Evolutionary conservation across 148 eudicot genomes (phyloP).

Genomic region (Selenicereus undatus): DNA sequence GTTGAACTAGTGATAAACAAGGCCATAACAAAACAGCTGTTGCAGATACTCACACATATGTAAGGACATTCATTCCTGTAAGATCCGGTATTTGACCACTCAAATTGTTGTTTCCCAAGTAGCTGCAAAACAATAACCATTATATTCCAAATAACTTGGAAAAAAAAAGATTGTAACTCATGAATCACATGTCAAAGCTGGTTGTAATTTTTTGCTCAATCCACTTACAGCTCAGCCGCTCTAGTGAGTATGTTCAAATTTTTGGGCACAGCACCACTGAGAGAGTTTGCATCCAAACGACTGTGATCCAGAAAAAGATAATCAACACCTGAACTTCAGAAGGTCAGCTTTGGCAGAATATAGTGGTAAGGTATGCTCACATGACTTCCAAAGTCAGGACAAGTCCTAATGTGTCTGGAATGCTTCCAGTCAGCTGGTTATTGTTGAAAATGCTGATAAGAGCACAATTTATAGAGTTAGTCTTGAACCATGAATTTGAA

Average conservation of each 20-base stretch:
- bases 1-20: too few relatives aligned
- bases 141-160: not conserved
- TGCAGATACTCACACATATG: conserved; percentile 30
- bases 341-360: not conserved
- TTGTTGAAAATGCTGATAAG: conserved; percentile 25
- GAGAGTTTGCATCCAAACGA: conserved; percentile 32
- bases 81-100: conserved; percentile 29
- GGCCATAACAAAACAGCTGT: not conserved
- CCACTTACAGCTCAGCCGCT: conserved; percentile 30
- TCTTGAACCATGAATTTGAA: not conserved
- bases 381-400: conserved; percentile 27
- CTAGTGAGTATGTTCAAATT: conserved; percentile 22
- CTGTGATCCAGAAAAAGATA: conserved; percentile 20
- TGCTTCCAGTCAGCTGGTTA: conserved; percentile 30
- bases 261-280: conserved; percentile 25
- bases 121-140: conserved; percentile 16
- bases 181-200: not conserved
- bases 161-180: not conserved
- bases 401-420: conserved; percentile 31
- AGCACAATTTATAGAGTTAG: not conserved
- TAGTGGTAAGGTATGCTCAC: conserved; percentile 22
- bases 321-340: not conserved
- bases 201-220: not conserved
- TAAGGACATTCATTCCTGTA: conserved; percentile 28
- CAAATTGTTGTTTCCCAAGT: conserved; percentile 31